Conservation (phyloP, 768 basidiomycete genomes). For the Mycena albidolilacea region DNA sequence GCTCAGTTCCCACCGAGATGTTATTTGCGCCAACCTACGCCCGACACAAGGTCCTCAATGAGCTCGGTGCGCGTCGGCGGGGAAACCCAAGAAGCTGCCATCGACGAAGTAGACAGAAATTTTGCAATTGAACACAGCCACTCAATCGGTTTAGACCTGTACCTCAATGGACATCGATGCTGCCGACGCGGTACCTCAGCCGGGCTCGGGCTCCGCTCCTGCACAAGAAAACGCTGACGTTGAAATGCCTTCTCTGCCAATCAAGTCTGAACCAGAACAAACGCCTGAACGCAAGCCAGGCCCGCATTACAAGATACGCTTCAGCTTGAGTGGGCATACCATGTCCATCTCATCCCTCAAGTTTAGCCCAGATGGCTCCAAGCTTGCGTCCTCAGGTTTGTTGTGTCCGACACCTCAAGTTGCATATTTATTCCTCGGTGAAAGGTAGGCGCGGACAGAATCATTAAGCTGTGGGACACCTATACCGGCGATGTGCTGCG, state of each 20-base stretch:
- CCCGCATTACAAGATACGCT: conserved; percentile 72
- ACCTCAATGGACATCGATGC: conserved; percentile 33
- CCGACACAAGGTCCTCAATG: conserved; percentile 93
- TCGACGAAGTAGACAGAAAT: conserved; percentile 39
- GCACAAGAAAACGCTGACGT: conserved; percentile 7
- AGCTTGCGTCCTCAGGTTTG: conserved; percentile 89
- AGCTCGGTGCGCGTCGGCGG: conserved; percentile 87
- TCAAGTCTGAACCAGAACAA: conserved; percentile 14
- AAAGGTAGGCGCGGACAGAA: conserved; percentile 86
- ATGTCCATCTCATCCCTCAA: conserved; percentile 87
- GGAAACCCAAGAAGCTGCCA: conserved; percentile 77
- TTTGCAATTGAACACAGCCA: not conserved
- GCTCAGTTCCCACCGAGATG: conserved; percentile 1
- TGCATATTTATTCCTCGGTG: conserved; percentile 45
- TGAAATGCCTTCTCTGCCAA: conserved; percentile 8
- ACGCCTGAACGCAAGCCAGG: conserved; percentile 25
- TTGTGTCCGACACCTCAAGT: conserved; percentile 36
- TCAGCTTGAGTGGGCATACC: conserved; percentile 85
- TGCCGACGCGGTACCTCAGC: conserved; percentile 10
- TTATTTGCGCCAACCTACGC: conserved; percentile 76
- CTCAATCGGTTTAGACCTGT: too few species aligned
- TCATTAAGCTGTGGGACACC: conserved; percentile 86
- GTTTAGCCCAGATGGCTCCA: conserved; percentile 88
- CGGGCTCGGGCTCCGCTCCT: not conserved
- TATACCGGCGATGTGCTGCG: conserved; percentile 80